Evolutionary conservation across 371 early-diverging fungal species (phyloP).

Genomic region (Mucor velutinosus): DNA sequence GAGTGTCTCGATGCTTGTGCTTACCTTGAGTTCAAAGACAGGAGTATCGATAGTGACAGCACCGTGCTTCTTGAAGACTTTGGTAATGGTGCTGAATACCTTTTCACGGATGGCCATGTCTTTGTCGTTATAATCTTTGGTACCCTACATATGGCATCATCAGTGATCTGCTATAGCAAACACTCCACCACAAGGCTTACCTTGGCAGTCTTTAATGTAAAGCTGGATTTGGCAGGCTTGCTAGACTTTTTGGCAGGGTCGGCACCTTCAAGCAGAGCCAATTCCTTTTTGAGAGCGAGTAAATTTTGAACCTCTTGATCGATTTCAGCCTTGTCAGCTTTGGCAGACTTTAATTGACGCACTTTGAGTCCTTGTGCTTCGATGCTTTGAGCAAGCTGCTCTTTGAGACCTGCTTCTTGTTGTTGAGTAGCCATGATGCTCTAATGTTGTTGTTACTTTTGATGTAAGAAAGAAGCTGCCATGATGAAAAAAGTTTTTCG

Average conservation of each 20-base stretch:
- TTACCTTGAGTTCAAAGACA: constrained; percentile 95
- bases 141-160: constrained; percentile 71
- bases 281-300: constrained; percentile 62
- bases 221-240: constrained; percentile 38
- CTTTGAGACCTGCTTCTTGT: constrained; percentile 26
- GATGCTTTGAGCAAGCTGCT: constrained; percentile 58
- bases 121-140: constrained; percentile 92
- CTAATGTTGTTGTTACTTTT: not conserved
- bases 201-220: constrained; percentile 77
- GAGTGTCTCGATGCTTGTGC: not conserved
- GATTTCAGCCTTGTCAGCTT: constrained; percentile 61
- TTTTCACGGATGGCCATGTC: constrained; percentile 95
- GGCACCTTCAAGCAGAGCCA: constrained; percentile 47
- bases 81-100: constrained; percentile 86
- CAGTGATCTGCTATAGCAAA: not conserved
- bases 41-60: constrained; percentile 99
- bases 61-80: constrained; percentile 95
- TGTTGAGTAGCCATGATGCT: not conserved
- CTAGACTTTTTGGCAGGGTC: constrained; percentile 29
- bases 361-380: constrained; percentile 64
- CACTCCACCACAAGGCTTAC: constrained; percentile 27
- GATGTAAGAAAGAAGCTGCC: not conserved
- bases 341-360: constrained; percentile 61
- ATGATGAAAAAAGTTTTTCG: not conserved
- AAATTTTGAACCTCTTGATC: constrained; percentile 63